A percentile compares a stretch with the other conserved stretches of the same genome.
Conservation (phyloP, 2,329 filamentous ascomycete species). For the Leptographium procerum region DNA sequence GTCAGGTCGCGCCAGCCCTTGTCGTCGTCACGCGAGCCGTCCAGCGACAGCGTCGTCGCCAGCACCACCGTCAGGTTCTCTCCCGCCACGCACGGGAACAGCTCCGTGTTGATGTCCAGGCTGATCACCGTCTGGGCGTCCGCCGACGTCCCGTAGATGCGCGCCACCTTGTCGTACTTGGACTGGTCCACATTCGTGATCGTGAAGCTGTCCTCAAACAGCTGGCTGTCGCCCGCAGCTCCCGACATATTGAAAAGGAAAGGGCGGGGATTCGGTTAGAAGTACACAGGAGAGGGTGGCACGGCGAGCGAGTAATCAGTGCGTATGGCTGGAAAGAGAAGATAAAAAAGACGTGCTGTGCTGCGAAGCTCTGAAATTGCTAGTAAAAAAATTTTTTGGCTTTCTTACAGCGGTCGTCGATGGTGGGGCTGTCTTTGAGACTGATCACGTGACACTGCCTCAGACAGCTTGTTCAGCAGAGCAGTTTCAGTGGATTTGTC, state of each 20-base stretch:
- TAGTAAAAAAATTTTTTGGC: neutral
- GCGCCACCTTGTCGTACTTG: constrained; percentile 93
- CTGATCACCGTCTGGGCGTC: constrained; percentile 67
- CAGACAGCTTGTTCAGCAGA: too few relatives aligned
- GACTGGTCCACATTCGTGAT: constrained; percentile 67
- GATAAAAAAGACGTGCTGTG: neutral
- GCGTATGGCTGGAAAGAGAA: neutral
- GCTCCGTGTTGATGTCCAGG: constrained; percentile 88
- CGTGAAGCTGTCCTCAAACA: constrained; percentile 88
- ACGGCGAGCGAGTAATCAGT: neutral
- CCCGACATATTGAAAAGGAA: constrained; percentile 27
- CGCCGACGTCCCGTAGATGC: constrained; percentile 64
- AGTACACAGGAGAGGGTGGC: neutral
- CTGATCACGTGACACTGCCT: neutral
- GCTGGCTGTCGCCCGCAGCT: constrained; percentile 70
- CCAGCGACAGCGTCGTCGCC: constrained; percentile 74
- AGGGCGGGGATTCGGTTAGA: too few relatives aligned
- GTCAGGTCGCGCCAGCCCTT: constrained; percentile 72
- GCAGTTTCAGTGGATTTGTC: too few relatives aligned
- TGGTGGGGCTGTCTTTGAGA: neutral
- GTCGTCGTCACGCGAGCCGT: constrained; percentile 67
- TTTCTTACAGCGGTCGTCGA: neutral
- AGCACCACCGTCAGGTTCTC: constrained; percentile 73
- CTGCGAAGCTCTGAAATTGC: neutral
- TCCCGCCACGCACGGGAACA: constrained; percentile 66